A percentile compares a stretch with the other conserved stretches of the same genome.
Evolutionary conservation across 2,329 filamentous ascomycete species (phyloP).

Genomic region (Alternaria conjuncta): DNA sequence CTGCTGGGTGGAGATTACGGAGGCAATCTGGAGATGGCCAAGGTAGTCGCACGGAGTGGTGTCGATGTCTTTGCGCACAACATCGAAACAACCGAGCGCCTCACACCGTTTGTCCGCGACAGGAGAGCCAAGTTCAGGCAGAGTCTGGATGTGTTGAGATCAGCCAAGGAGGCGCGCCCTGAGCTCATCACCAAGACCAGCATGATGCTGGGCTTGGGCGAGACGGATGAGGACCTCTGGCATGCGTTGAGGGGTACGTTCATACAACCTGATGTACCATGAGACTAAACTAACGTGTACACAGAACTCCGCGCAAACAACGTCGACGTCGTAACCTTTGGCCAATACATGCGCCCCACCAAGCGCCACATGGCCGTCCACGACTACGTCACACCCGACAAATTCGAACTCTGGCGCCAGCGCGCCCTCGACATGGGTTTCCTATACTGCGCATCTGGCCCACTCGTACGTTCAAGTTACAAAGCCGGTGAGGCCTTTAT

Average conservation of each 20-base stretch:
- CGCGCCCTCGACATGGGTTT: constrained; percentile 94
- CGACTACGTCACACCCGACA: constrained; percentile 89
- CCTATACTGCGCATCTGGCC: constrained; percentile 93
- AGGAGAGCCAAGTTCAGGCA: constrained; percentile 88
- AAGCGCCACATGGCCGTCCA: constrained; percentile 98
- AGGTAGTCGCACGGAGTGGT: constrained; percentile 81
- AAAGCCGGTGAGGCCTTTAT: constrained; percentile 99
- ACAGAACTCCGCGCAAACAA: constrained; percentile 76
- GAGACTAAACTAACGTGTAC: constrained; percentile 4
- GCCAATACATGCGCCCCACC: constrained; percentile 99
- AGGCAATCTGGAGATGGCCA: constrained; percentile 87
- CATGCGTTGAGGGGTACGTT: constrained; percentile 71
- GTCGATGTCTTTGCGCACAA: constrained; percentile 98
- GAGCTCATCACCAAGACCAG: constrained; percentile 97
- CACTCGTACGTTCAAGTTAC: constrained; percentile 91
- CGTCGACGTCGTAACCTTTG: constrained; percentile 96
- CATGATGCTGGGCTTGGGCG: constrained; percentile 93
- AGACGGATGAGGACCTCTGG: constrained; percentile 86
- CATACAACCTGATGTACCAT: too few relatives aligned
- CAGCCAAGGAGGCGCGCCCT: constrained; percentile 78
- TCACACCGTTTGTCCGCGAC: constrained; percentile 90
- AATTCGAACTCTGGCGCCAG: constrained; percentile 90
- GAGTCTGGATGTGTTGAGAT: constrained; percentile 77
- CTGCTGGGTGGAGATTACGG: constrained; percentile 85
- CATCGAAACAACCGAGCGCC: constrained; percentile 88